Percentiles rank a stretch among this genome's conserved stretches.
Conservation (phyloP, 805 yeast species). For the Jamesozyma lodderae region DNA sequence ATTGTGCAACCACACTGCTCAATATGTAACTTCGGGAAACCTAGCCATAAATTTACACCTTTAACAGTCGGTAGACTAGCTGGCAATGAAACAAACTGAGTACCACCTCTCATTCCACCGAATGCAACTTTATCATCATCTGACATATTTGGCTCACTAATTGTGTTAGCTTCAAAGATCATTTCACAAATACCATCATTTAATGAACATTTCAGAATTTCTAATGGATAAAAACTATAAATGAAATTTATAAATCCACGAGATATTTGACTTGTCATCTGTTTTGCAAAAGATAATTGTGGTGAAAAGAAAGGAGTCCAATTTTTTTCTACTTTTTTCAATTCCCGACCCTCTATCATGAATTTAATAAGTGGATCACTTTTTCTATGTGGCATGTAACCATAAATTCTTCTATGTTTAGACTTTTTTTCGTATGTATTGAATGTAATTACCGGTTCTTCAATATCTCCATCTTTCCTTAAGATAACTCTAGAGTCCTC, state of each 20-base stretch:
- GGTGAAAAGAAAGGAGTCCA: constrained; percentile 13
- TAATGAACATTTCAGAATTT: constrained; percentile 14
- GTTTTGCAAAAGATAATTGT: background rate
- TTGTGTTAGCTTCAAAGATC: constrained; percentile 10
- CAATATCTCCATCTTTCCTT: constrained; percentile 3
- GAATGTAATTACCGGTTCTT: constrained; percentile 14
- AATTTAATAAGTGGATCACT: constrained; percentile 8
- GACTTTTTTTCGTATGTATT: constrained; percentile 8
- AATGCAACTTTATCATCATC: constrained; percentile 9
- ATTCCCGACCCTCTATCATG: constrained; percentile 4
- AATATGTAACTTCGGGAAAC: constrained; percentile 13
- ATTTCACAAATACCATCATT: constrained; percentile 12
- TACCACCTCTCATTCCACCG: constrained; percentile 15
- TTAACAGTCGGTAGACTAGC: constrained; percentile 9
- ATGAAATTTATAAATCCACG: constrained; percentile 14
- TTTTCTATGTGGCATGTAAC: constrained; percentile 13
- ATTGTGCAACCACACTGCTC: constrained; percentile 12
- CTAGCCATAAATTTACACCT: constrained; percentile 14
- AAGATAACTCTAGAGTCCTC: constrained; percentile 9
- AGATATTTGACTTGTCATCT: constrained; percentile 2
- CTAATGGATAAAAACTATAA: constrained; percentile 13
- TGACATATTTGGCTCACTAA: constrained; percentile 2
- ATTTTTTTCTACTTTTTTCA: constrained; percentile 9
- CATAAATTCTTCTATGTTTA: constrained; percentile 9
- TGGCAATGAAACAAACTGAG: constrained; percentile 14